These are phyloP conservation scores for Erigeron canadensis DNA, from an alignment of 129 eudicot genomes.

Conservation along the genomic window DNA sequence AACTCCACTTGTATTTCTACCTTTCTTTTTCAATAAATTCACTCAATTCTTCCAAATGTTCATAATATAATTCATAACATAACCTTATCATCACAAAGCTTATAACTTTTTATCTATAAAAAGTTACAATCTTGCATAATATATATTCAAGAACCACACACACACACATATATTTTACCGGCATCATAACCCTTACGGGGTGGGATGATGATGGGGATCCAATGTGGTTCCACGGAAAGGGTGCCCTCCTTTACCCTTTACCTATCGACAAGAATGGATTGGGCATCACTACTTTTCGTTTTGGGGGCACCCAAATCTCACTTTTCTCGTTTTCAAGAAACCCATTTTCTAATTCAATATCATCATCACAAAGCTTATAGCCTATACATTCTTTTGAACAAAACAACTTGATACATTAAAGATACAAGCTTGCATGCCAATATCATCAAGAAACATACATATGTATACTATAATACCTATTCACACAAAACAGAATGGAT, in stretches of 20 bases:
- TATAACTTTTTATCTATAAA: not conserved
- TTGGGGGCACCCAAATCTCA: too few relatives aligned
- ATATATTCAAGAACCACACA: not conserved
- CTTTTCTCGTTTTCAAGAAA: too few relatives aligned
- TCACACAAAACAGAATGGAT: slow-evolving; percentile 64
- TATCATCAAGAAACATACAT: not conserved
- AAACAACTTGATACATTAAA: not conserved
- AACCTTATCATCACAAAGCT: too few relatives aligned
- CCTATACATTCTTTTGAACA: too few relatives aligned
- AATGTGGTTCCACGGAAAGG: too few relatives aligned
- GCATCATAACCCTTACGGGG: too few relatives aligned
- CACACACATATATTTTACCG: too few relatives aligned
- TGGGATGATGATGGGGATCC: too few relatives aligned
- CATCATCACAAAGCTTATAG: not conserved
- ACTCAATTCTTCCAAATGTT: slow-evolving; percentile 74
- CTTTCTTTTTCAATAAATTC: slow-evolving; percentile 65
- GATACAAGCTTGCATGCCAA: not conserved
- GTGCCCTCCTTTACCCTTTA: too few relatives aligned
- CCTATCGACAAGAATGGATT: slow-evolving; percentile 78
- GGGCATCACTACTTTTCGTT: slow-evolving; percentile 58
- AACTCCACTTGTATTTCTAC: slow-evolving; percentile 57
- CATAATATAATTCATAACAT: slow-evolving; percentile 33
- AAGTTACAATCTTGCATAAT: not conserved
- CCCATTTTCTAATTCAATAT: too few relatives aligned
- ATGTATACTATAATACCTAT: slow-evolving; percentile 42